phyloP scores from a whole-genome alignment of 2,329 filamentous ascomycete genomes.

The Gnomoniopsis sp. region DNA sequence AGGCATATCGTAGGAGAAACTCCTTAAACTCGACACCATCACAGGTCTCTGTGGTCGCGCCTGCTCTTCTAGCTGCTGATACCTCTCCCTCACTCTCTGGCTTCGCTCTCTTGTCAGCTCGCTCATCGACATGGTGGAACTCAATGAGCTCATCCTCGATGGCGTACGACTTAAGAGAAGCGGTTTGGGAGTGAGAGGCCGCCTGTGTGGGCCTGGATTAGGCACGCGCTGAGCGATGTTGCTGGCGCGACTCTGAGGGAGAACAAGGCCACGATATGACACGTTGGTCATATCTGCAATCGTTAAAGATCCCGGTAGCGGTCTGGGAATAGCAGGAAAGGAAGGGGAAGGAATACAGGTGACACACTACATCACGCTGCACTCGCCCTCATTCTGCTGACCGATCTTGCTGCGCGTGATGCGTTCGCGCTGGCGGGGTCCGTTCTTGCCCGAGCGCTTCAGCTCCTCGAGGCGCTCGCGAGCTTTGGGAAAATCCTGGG shows the following conservation, averaged over 20 bases:
- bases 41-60: slow-evolving; percentile 5
- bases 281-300: not conserved
- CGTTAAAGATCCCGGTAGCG: not conserved
- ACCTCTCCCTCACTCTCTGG: slow-evolving; percentile 13
- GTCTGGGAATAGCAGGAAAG: not conserved
- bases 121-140: not conserved
- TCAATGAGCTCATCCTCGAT: not conserved
- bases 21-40: slow-evolving; percentile 10
- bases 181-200: slow-evolving; percentile 5
- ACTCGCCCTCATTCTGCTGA: slow-evolving; percentile 86
- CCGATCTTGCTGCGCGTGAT: slow-evolving; percentile 79
- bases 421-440: slow-evolving; percentile 70
- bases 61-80: slow-evolving; percentile 14
- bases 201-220: slow-evolving; percentile 1
- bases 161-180: not conserved
- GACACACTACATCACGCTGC: slow-evolving; percentile 66
- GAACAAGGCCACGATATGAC: slow-evolving; percentile 8
- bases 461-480: slow-evolving; percentile 90
- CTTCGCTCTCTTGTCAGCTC: not conserved
- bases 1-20: slow-evolving; percentile 14
- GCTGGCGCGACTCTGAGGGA: not conserved
- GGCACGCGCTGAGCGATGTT: not conserved
- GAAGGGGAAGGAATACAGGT: slow-evolving; percentile 6
- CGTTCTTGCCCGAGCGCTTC: slow-evolving; percentile 72
- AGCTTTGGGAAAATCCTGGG: slow-evolving; percentile 92